phyloP scores from a whole-genome alignment of 345 rosid genomes.

The Lumnitzera littorea region DNA sequence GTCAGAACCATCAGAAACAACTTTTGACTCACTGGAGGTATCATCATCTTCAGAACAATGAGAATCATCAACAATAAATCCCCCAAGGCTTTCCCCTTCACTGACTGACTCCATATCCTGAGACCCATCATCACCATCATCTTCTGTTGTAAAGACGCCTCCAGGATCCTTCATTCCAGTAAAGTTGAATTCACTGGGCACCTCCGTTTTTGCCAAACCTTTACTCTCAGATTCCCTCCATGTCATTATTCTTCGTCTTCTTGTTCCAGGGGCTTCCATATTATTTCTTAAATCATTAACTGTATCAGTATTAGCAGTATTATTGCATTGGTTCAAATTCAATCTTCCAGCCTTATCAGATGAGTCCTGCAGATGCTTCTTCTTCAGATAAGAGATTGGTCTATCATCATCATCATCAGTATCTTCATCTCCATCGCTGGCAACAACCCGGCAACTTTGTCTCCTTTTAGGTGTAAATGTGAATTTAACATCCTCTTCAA shows the following conservation, averaged over 20 bases:
- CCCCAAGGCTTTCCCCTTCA: slow-evolving; percentile 40
- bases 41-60: slow-evolving; percentile 16
- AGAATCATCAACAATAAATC: slow-evolving; percentile 43
- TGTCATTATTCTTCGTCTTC: slow-evolving; percentile 29
- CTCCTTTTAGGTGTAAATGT: slow-evolving; percentile 38
- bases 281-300: background rate
- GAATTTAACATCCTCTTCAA: slow-evolving; percentile 12
- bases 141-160: slow-evolving; percentile 27
- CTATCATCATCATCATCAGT: slow-evolving; percentile 35
- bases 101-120: slow-evolving; percentile 34
- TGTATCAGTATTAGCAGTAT: background rate
- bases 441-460: slow-evolving; percentile 37
- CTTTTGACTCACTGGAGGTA: slow-evolving; percentile 16
- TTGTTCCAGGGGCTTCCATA: background rate
- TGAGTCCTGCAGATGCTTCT: slow-evolving; percentile 16
- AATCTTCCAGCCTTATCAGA: slow-evolving; percentile 6
- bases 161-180: slow-evolving; percentile 11
- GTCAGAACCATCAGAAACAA: slow-evolving; percentile 29
- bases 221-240: slow-evolving; percentile 28
- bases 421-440: slow-evolving; percentile 47
- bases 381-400: slow-evolving; percentile 41
- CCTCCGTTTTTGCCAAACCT: slow-evolving; percentile 1
- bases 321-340: slow-evolving; percentile 6
- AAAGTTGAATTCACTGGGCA: slow-evolving; percentile 11
- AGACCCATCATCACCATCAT: slow-evolving; percentile 28